phyloP scores from a whole-genome alignment of 257 asterid species.

The Avicennia marina region DNA sequence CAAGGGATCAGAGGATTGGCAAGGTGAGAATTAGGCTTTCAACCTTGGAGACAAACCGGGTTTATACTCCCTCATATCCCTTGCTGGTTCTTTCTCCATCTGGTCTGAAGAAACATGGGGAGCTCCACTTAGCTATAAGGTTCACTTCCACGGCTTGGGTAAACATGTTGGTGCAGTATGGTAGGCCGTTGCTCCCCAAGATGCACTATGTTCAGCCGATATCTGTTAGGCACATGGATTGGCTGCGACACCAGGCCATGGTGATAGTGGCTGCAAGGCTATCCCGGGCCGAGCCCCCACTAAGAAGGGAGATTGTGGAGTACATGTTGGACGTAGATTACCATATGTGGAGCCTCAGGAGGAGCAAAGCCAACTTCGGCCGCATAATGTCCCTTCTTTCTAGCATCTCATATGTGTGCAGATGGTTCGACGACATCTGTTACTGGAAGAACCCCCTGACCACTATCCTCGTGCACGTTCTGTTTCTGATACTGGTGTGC shows the following conservation, averaged over 20 bases:
- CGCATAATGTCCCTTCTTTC: conserved; percentile 72
- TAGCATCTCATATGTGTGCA: conserved; percentile 40
- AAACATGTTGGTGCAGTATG: conserved; percentile 70
- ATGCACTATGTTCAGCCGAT: conserved; percentile 83
- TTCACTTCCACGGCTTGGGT: conserved; percentile 80
- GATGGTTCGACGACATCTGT: conserved; percentile 74
- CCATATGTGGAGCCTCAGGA: conserved; percentile 70
- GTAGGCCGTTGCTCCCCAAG: conserved; percentile 76
- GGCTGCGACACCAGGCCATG: conserved; percentile 91
- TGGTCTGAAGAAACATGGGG: conserved; percentile 79
- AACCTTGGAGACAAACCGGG: conserved; percentile 56
- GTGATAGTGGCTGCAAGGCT: conserved; percentile 62
- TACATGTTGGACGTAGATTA: conserved; percentile 81
- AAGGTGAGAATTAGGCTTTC: conserved; percentile 86
- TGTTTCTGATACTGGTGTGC: conserved; percentile 74
- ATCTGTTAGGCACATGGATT: conserved; percentile 72
- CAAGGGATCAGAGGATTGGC: conserved; percentile 69
- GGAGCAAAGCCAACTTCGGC: conserved; percentile 85
- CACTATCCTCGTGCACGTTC: conserved; percentile 60
- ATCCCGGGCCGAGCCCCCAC: conserved; percentile 78
- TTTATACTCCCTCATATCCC: conserved; percentile 74
- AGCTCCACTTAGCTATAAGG: conserved; percentile 75
- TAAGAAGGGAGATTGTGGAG: conserved; percentile 72
- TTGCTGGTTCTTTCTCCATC: conserved; percentile 64
- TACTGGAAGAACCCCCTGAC: conserved; percentile 76